A percentile compares a stretch with the other conserved stretches of the same genome.
phyloP scores from a whole-genome alignment of 2,329 filamentous ascomycete species.

The Pseudocercospora cruenta region DNA sequence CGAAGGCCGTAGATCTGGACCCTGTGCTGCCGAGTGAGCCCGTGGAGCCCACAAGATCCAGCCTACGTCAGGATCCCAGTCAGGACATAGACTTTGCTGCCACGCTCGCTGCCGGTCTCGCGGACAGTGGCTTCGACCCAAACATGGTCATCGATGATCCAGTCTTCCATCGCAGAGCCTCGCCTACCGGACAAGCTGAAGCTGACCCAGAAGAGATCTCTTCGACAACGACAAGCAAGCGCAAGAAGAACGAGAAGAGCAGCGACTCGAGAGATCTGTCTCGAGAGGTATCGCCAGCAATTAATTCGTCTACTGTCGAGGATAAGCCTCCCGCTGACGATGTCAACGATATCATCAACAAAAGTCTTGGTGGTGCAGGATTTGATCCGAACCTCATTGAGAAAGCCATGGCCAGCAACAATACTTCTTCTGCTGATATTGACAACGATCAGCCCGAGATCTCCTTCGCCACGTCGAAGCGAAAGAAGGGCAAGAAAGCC shows the following conservation, averaged over 20 bases:
- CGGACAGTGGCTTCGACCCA: constrained; percentile 52
- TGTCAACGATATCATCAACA: constrained; percentile 42
- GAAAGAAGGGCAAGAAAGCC: constrained; percentile 52
- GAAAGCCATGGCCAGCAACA: constrained; percentile 42
- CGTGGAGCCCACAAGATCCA: background rate
- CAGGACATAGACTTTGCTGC: constrained; percentile 53
- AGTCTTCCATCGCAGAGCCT: constrained; percentile 40
- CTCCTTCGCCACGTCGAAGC: constrained; percentile 43
- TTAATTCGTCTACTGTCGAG: background rate
- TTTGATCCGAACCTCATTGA: constrained; percentile 42
- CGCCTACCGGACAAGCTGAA: constrained; percentile 38
- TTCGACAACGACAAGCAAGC: constrained; percentile 33
- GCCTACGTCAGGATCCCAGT: constrained; percentile 16
- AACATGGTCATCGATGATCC: constrained; percentile 50
- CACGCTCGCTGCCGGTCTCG: constrained; percentile 50
- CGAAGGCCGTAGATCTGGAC: background rate
- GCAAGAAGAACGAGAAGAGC: constrained; percentile 42
- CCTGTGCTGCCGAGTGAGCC: background rate
- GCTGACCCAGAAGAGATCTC: constrained; percentile 39
- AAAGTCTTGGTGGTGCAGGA: constrained; percentile 39
- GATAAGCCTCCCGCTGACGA: constrained; percentile 28
- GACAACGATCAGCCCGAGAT: constrained; percentile 35
- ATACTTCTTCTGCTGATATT: constrained; percentile 23
- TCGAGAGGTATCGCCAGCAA: background rate
- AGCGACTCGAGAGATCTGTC: constrained; percentile 23